Evolutionary conservation across 2,329 filamentous ascomycete species (phyloP), one percentile per base, ranked within the genome.

Genomic region (Neofusicoccum ribis): DNA sequence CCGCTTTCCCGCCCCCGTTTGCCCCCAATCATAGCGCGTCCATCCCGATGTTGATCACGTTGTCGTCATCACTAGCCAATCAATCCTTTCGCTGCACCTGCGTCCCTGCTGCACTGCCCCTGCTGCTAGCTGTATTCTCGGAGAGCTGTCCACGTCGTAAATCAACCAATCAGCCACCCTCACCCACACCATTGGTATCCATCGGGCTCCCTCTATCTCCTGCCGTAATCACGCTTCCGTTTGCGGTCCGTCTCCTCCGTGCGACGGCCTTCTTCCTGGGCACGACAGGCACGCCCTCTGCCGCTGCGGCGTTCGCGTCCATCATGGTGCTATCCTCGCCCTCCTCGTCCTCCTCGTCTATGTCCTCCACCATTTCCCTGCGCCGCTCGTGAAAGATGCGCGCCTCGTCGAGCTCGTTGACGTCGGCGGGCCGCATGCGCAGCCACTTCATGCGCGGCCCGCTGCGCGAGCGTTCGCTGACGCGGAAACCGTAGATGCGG

Each of bases 361-460:
- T 69, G 70, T 66, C 70, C 67, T 63, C 74, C 31, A 60, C 54
- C 41, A 54, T 7, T 14, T 27, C 46, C 17, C 54, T 37, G 68
- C 68, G 73, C 8, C 76, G 77, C 27, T 81, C 79, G 72, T 78
- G 77, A 60, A 78, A 84, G 50, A 78, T 72, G 64, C 74, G 73
- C 67, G 78, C 78, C 79, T 99, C 95, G 74, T 99, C 93, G 58
- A 98, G 83, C 71, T 96, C 91, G 49, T 84, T 88, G 64, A 97
- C 84, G 73, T 97, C 88, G 14, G 84, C 83, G 0, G 95, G 95
- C 74, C 93, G 90, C 78, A 90, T 89, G 70, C 95, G 88, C 71
- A 99, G 82, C 95, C 95, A 99, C 76, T 93, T 93, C 95, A 99
- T 99, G 67, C 95, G 86, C 12, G 95, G 95, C 0, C 95, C 95